Percentiles rank a stretch among this genome's conserved stretches.
phyloP scores from a whole-genome alignment of 192 early-diverging fungal genomes.

The Coemansia umbellata region DNA sequence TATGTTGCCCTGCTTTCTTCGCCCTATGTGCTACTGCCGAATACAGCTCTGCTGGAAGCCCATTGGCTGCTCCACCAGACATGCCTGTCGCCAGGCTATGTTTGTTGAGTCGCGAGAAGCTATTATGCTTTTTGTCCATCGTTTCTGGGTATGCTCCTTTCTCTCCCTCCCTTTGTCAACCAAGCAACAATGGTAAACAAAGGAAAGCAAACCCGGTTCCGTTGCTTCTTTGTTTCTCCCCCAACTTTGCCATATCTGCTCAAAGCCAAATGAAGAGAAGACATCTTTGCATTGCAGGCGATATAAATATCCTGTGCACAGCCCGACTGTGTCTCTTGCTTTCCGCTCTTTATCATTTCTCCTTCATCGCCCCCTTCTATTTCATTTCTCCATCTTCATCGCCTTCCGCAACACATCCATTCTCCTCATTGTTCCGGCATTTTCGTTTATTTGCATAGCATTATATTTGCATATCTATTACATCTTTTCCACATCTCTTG shows the following conservation, averaged over 20 bases:
- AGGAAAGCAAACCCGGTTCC: not conserved
- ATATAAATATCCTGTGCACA: not conserved
- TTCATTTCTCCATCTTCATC: not conserved
- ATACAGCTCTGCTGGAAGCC: too few relatives aligned
- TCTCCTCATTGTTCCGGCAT: not conserved
- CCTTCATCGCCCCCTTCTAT: not conserved
- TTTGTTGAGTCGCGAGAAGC: not conserved
- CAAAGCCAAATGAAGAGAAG: not conserved
- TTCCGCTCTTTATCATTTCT: not conserved
- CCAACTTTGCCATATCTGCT: not conserved
- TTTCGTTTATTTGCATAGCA: constrained; percentile 1
- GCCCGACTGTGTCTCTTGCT: not conserved
- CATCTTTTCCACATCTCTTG: too few relatives aligned
- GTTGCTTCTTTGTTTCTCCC: not conserved
- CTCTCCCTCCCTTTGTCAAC: not conserved
- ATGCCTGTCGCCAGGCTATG: too few relatives aligned
- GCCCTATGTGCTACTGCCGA: too few relatives aligned
- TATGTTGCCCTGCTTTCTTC: too few relatives aligned
- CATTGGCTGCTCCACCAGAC: too few relatives aligned
- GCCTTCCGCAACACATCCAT: not conserved
- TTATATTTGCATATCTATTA: not conserved
- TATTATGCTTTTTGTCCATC: constrained; percentile 4
- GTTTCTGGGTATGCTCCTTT: constrained; percentile 2
- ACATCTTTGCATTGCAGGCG: not conserved
- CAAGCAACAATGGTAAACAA: not conserved